A percentile compares a stretch with the other conserved stretches of the same genome.
Evolutionary conservation across 1,284 basidiomycete genomes (phyloP).

Genomic region (Schizophyllum amplum): DNA sequence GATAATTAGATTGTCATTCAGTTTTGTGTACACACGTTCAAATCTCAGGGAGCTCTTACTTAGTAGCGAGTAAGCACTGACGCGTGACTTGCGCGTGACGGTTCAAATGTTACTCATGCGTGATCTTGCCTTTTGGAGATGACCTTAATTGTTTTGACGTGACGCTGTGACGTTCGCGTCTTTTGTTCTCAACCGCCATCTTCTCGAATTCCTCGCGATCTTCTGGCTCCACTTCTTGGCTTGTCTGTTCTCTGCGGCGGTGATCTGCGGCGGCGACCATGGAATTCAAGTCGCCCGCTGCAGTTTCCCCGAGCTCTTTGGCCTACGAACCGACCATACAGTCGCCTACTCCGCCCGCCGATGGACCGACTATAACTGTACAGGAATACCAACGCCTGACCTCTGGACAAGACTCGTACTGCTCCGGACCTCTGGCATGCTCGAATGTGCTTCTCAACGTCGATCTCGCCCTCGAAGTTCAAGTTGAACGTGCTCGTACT

Average conservation of each 20-base stretch:
- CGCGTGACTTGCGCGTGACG: too few relatives aligned
- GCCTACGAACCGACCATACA: background rate
- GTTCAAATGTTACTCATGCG: too few relatives aligned
- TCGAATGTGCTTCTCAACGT: constrained; percentile 35
- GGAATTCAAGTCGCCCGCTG: too few relatives aligned
- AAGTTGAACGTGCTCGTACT: constrained; percentile 47
- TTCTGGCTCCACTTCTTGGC: background rate
- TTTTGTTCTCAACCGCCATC: background rate
- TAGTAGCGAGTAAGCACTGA: too few relatives aligned
- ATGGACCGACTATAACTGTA: background rate
- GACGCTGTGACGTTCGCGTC: too few relatives aligned
- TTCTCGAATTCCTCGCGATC: background rate
- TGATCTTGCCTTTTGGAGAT: too few relatives aligned
- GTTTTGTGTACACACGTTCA: too few relatives aligned
- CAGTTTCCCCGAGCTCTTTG: background rate
- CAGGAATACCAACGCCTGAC: background rate
- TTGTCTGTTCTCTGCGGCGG: background rate
- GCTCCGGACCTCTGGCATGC: background rate
- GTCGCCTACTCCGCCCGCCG: background rate
- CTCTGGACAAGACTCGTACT: background rate
- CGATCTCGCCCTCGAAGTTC: constrained; percentile 45
- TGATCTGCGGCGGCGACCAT: too few relatives aligned
- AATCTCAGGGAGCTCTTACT: too few relatives aligned
- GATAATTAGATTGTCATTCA: too few relatives aligned
- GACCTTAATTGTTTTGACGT: too few relatives aligned